A percentile compares a stretch with the other conserved stretches of the same genome.
Conservation (phyloP, 225 moss, liverwort and hornwort genomes). For the Pseudoscleropodium purum region DNA sequence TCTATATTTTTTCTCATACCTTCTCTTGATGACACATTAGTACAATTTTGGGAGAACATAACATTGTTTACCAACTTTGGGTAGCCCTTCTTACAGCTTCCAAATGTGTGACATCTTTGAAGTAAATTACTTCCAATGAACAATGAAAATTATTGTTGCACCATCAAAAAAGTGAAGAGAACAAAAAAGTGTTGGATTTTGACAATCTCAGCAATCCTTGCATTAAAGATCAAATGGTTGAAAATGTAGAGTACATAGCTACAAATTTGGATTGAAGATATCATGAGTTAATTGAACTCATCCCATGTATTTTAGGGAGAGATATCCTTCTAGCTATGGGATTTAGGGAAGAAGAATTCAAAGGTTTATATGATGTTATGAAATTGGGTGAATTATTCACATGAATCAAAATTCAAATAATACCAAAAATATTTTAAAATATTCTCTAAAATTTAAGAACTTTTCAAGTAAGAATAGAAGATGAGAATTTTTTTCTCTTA, state of each 20-base stretch:
- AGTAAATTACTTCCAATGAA: background rate
- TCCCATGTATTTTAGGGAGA: background rate
- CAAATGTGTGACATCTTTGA: background rate
- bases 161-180: background rate
- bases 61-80: background rate
- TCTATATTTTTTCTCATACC: background rate
- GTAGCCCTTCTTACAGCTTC: background rate
- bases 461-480: background rate
- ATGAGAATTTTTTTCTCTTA: background rate
- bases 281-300: background rate
- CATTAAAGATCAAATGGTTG: background rate
- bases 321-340: rapidly evolving
- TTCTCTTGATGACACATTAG: background rate
- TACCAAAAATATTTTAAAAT: background rate
- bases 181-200: background rate
- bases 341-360: background rate
- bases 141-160: background rate
- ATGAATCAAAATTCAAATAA: background rate
- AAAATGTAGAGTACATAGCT: background rate
- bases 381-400: background rate
- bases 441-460: background rate
- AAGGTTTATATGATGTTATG: background rate
- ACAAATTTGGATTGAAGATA: background rate
- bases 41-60: rapidly evolving
- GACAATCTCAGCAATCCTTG: background rate